Percentiles rank a stretch among this genome's conserved stretches.
Evolutionary conservation across 1,284 basidiomycete species (phyloP).

Genomic region (Cerioporus squamosus): DNA sequence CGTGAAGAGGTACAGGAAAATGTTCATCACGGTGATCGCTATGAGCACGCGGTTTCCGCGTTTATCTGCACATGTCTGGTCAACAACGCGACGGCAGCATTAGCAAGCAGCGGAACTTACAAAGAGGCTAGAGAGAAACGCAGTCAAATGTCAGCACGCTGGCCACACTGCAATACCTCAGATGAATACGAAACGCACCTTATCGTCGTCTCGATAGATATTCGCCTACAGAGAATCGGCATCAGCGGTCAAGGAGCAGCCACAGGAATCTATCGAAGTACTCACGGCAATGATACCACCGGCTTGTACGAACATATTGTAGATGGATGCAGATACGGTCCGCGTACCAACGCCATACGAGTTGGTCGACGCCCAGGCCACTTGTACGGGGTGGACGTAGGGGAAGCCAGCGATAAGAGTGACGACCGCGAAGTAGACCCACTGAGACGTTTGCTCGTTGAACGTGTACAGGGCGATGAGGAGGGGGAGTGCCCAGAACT

Average conservation of each 20-base stretch:
- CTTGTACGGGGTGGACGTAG: conserved; percentile 50
- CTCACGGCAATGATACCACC: conserved; percentile 54
- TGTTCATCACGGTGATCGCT: conserved; percentile 39
- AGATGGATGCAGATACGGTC: conserved; percentile 59
- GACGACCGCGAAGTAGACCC: conserved; percentile 63
- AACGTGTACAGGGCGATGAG: conserved; percentile 63
- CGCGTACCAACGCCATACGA: conserved; percentile 61
- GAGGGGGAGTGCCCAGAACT: conserved; percentile 66
- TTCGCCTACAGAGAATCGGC: conserved; percentile 28
- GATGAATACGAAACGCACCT: conserved; percentile 23
- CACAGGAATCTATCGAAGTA: conserved; percentile 7
- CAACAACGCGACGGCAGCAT: not conserved
- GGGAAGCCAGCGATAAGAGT: conserved; percentile 59
- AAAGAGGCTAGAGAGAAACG: conserved; percentile 47
- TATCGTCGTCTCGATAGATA: conserved; percentile 39
- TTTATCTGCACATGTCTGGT: conserved; percentile 36
- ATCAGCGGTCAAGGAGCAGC: not conserved
- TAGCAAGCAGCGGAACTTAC: conserved; percentile 35
- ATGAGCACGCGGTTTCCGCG: conserved; percentile 43
- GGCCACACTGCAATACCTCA: not conserved
- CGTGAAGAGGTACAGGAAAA: conserved; percentile 53
- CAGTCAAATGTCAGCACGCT: conserved; percentile 1
- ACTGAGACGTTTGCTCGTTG: conserved; percentile 53
- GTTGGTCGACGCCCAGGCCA: conserved; percentile 67
- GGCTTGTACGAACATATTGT: conserved; percentile 69